A percentile compares a stretch with the other conserved stretches of the same genome.
These are phyloP conservation scores for Recurvomyces mirabilis DNA, from an alignment of 495 filamentous ascomycete genomes.

Conservation along the genomic window DNA sequence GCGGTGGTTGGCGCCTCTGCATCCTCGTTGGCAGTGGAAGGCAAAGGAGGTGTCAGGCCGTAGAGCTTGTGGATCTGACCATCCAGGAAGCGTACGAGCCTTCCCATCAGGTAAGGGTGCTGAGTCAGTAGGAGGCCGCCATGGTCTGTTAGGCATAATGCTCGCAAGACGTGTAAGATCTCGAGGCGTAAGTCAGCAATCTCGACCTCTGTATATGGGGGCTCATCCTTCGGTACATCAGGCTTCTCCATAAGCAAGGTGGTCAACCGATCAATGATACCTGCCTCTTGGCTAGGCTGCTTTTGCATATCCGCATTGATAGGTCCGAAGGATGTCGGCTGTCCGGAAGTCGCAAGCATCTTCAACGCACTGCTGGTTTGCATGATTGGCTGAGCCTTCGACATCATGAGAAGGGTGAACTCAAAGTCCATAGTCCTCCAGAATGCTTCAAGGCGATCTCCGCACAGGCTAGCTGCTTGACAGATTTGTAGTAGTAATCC, in stretches of 20 bases:
- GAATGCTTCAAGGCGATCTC: slow-evolving; percentile 38
- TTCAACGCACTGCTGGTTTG: slow-evolving; percentile 48
- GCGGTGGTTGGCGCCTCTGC: not conserved
- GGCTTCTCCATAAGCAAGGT: slow-evolving; percentile 48
- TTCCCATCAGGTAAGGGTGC: slow-evolving; percentile 44
- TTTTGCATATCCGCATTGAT: slow-evolving; percentile 32
- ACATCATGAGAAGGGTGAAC: slow-evolving; percentile 54
- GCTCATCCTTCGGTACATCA: slow-evolving; percentile 36
- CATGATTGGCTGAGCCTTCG: slow-evolving; percentile 36
- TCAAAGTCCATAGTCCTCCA: slow-evolving; percentile 52
- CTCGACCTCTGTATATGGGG: slow-evolving; percentile 38
- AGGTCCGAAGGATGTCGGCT: slow-evolving; percentile 47
- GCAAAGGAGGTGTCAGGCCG: too few species aligned
- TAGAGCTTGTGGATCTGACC: slow-evolving; percentile 54
- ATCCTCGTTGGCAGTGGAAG: not conserved
- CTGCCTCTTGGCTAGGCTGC: slow-evolving; percentile 46
- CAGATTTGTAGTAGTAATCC: slow-evolving; percentile 47
- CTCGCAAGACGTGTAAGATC: slow-evolving; percentile 44
- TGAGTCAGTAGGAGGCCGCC: slow-evolving; percentile 43
- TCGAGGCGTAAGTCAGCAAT: slow-evolving; percentile 47
- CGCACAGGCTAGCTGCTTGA: slow-evolving; percentile 36
- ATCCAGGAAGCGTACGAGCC: slow-evolving; percentile 51
- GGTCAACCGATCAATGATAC: slow-evolving; percentile 49
- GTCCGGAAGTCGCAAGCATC: slow-evolving; percentile 49
- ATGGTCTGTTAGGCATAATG: slow-evolving; percentile 37